Percentiles rank a stretch among this genome's conserved stretches.
Evolutionary conservation across 768 basidiomycete species (phyloP).

Genomic region (Rubroboletus satanas): DNA sequence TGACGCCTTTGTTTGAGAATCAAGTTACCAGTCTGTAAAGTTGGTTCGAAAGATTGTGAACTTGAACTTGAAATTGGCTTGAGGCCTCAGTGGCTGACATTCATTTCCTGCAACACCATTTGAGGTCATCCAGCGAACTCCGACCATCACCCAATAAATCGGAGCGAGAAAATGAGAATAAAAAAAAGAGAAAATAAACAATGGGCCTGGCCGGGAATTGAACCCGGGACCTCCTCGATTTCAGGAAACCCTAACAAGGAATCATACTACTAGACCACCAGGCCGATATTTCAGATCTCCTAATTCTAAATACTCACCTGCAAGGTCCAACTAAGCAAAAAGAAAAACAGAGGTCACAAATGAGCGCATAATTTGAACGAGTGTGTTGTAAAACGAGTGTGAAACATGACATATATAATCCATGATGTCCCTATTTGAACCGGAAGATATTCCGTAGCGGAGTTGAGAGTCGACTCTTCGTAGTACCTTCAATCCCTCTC

Average conservation of each 20-base stretch:
- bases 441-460: slow-evolving; percentile 33
- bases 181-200: background rate
- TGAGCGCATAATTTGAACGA: slow-evolving; percentile 5
- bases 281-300: slow-evolving; percentile 27
- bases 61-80: background rate
- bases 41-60: background rate
- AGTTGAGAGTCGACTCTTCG: slow-evolving; percentile 26
- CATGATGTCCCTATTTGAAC: slow-evolving; percentile 19
- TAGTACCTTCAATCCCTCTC: slow-evolving; percentile 23
- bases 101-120: background rate
- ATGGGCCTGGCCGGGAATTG: slow-evolving; percentile 55
- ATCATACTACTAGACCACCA: slow-evolving; percentile 66
- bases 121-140: slow-evolving; percentile 1
- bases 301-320: background rate
- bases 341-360: background rate
- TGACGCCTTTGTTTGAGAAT: background rate
- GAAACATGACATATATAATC: background rate
- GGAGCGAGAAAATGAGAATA: background rate
- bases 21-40: background rate
- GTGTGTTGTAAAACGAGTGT: slow-evolving; percentile 9
- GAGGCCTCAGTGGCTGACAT: background rate
- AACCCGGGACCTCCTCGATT: slow-evolving; percentile 59
- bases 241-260: slow-evolving; percentile 50
- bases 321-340: background rate
- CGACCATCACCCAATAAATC: background rate